These are phyloP conservation scores for Zygosaccharomyces sapae DNA, from an alignment of 1,139 yeast species.

Conservation along the genomic window DNA sequence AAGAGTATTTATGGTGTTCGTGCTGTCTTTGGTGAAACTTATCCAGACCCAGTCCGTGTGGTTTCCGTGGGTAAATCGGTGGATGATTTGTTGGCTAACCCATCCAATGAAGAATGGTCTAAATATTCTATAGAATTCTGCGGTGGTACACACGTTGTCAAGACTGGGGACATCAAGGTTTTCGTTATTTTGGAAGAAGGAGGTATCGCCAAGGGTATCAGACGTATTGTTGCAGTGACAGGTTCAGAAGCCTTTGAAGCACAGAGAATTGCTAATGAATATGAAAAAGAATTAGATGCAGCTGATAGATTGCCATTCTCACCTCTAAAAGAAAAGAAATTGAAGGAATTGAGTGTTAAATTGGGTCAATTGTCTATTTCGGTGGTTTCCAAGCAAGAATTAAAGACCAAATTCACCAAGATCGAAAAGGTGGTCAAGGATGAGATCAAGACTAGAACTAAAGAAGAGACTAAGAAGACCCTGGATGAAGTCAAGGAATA, in stretches of 20 bases:
- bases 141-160: constrained; percentile 96
- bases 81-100: constrained; percentile 69
- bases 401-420: constrained; percentile 68
- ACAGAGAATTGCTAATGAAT: constrained; percentile 75
- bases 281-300: constrained; percentile 54
- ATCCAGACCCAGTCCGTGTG: constrained; percentile 98
- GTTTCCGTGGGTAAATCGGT: constrained; percentile 92
- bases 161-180: constrained; percentile 90
- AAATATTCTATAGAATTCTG: constrained; percentile 87
- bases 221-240: constrained; percentile 96
- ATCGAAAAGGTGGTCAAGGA: constrained; percentile 86
- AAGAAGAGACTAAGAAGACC: constrained; percentile 79
- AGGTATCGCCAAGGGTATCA: constrained; percentile 97
- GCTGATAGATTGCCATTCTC: constrained; percentile 61
- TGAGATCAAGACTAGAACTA: constrained; percentile 79
- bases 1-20: constrained; percentile 77
- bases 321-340: constrained; percentile 65
- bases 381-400: constrained; percentile 70
- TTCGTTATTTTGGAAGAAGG: constrained; percentile 87
- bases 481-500: constrained; percentile 72
- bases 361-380: constrained; percentile 81
- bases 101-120: constrained; percentile 69
- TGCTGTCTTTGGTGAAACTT: constrained; percentile 98
- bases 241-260: constrained; percentile 88
- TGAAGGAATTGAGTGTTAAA: constrained; percentile 79